Base-by-base conservation (phyloP, 1,284 basidiomycete species). In the Neonothopanus nambi region DNA sequence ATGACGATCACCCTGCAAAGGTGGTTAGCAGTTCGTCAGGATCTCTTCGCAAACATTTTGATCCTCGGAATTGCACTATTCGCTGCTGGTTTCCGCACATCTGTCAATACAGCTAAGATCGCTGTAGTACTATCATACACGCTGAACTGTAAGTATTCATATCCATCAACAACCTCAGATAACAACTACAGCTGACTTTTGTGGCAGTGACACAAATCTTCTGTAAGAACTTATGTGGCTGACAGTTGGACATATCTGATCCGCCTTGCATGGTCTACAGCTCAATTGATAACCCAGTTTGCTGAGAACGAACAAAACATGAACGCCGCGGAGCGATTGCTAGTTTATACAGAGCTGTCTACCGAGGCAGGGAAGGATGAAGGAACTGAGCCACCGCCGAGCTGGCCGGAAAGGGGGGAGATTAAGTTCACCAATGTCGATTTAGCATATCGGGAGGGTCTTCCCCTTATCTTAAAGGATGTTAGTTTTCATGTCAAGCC, bases 61-160 rank as follows among this genome's bases (percentile, higher is more conserved):
- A 77, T 89, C 13, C 78, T 93, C 37, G 84, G 82, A 0, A 89
- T 93, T 46, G 85, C 78, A 3, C 70, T 95, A 3, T 85, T 86
- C 61, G 81, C 80, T 8, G 77, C 81, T 30, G 82, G 80, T 1
- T 80, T 81, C 56, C 57, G 39, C 39, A 55, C 47, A 7, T 59
- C 62, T 1, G 58, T 65, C 17, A 65, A 74, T 54, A 78, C 80
- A 0, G 70, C 74, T 18, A 77, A 78, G 59, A 78, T 81, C 53
- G 85, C 83, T 43, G 82, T 87, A 0, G 84, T 87, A 1, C 61
- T 88, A 24, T 77, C 84, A 0, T 87, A 88, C 63, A 80, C 82
- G 0, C 65, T 87, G 21, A 72, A 73, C 63, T 81, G 83, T 84
- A 63, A 67, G 81, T 52, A 2, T 20, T 7, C 30, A 18, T 17